phyloP scores from a whole-genome alignment of 305 asterid species.

The Ajuga reptans region DNA sequence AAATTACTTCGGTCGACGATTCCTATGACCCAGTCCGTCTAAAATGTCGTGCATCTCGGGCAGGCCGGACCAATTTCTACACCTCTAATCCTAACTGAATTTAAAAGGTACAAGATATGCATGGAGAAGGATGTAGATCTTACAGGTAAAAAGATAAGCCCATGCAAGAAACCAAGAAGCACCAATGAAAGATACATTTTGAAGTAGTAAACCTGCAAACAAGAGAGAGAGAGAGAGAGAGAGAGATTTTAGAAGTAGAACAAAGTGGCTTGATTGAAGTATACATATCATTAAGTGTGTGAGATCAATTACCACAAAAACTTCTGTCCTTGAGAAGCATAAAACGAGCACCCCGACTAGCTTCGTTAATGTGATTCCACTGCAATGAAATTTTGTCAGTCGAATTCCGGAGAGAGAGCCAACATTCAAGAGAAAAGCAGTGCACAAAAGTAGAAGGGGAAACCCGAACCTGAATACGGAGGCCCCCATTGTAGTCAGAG shows the following conservation, averaged over 20 bases:
- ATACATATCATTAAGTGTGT: neutral
- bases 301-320: conserved; percentile 63
- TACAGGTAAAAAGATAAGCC: conserved; percentile 82
- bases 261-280: neutral
- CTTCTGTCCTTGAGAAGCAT: conserved; percentile 83
- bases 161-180: conserved; percentile 85
- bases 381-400: conserved; percentile 31
- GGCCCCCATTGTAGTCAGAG: conserved; percentile 94
- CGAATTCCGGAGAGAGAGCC: neutral
- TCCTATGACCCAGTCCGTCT: no score
- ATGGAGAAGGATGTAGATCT: conserved; percentile 22
- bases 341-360: conserved; percentile 91
- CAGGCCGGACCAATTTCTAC: neutral
- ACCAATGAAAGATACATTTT: conserved; percentile 90
- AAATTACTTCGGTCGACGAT: no score
- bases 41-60: no score
- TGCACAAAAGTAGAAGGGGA: neutral
- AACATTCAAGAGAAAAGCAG: no score
- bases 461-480: conserved; percentile 80
- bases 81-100: neutral
- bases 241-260: neutral
- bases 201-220: conserved; percentile 83
- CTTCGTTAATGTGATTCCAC: conserved; percentile 97
- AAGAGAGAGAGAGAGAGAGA: neutral
- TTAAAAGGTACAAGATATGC: neutral